phyloP scores from a whole-genome alignment of 2,329 filamentous ascomycete species.

The Diaporthe nobilis region DNA sequence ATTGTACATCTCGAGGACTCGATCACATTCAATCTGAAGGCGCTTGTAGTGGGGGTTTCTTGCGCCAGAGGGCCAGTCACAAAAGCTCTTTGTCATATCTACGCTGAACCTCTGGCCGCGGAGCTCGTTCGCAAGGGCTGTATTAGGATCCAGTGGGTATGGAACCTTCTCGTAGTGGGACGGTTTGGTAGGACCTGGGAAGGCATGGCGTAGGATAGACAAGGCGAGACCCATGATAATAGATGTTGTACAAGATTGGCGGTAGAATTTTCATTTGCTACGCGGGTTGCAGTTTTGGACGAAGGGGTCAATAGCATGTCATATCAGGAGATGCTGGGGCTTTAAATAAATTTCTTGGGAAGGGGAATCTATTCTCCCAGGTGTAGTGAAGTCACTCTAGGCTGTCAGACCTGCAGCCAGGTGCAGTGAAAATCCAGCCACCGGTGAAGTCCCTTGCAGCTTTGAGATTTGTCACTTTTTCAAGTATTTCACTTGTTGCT shows the following conservation, averaged over 20 bases:
- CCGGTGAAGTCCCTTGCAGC: slow-evolving; percentile 25
- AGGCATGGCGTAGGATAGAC: neutral
- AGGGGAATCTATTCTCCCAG: neutral
- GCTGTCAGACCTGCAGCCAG: neutral
- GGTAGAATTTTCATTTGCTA: neutral
- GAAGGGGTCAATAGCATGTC: neutral
- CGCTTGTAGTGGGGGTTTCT: slow-evolving; percentile 30
- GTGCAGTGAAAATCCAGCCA: slow-evolving; percentile 1
- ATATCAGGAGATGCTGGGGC: neutral
- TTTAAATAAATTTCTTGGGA: neutral
- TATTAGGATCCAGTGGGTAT: slow-evolving; percentile 12
- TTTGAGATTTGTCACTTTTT: slow-evolving; percentile 5
- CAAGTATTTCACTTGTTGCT: slow-evolving; percentile 3
- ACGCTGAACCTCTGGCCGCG: slow-evolving; percentile 38
- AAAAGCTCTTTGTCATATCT: slow-evolving; percentile 41
- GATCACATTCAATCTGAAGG: slow-evolving; percentile 31
- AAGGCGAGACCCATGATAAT: slow-evolving; percentile 28
- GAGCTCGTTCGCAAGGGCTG: slow-evolving; percentile 37
- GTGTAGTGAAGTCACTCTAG: neutral
- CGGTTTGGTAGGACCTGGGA: neutral
- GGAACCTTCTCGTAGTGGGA: neutral
- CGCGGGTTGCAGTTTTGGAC: neutral
- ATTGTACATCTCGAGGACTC: slow-evolving; percentile 34
- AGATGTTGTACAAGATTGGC: neutral
- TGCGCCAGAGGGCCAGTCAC: slow-evolving; percentile 31